phyloP scores from a whole-genome alignment of 768 basidiomycete genomes.

The Rhizopogon roseolus region DNA sequence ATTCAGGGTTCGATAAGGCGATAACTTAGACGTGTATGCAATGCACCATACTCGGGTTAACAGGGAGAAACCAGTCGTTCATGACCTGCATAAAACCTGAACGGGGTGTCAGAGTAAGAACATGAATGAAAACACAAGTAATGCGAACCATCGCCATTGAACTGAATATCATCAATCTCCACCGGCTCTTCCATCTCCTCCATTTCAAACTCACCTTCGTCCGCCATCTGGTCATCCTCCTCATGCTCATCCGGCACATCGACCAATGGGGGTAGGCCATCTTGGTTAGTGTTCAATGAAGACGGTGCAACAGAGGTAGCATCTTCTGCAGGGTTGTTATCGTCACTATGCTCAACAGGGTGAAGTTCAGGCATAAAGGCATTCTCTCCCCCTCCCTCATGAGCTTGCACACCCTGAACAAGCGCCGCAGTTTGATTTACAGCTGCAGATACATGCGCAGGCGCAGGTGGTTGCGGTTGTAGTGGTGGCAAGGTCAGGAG shows the following conservation, averaged over 20 bases:
- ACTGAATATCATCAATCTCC: conserved; percentile 1
- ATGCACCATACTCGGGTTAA: conserved; percentile 18
- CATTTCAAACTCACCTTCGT: conserved; percentile 2
- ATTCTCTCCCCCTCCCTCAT: background rate
- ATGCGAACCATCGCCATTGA: conserved; percentile 2
- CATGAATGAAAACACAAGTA: too few species aligned
- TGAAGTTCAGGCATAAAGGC: background rate
- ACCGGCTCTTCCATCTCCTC: conserved; percentile 5
- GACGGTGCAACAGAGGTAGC: background rate
- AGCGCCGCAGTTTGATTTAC: background rate
- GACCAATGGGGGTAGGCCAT: background rate
- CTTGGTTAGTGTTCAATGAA: background rate
- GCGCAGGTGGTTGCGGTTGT: background rate
- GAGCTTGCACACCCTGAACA: background rate
- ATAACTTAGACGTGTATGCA: conserved; percentile 17
- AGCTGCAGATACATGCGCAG: background rate
- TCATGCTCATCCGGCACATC: background rate
- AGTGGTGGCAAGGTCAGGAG: background rate
- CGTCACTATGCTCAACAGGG: background rate
- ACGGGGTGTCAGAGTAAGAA: conserved; percentile 4
- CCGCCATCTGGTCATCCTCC: conserved; percentile 8
- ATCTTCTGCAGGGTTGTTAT: background rate
- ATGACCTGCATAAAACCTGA: conserved; percentile 11
- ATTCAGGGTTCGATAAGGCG: too few species aligned
- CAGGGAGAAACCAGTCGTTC: conserved; percentile 18